These are phyloP conservation scores for Starmerella sp. DNA, from an alignment of 805 yeast species.

Conservation along the genomic window DNA sequence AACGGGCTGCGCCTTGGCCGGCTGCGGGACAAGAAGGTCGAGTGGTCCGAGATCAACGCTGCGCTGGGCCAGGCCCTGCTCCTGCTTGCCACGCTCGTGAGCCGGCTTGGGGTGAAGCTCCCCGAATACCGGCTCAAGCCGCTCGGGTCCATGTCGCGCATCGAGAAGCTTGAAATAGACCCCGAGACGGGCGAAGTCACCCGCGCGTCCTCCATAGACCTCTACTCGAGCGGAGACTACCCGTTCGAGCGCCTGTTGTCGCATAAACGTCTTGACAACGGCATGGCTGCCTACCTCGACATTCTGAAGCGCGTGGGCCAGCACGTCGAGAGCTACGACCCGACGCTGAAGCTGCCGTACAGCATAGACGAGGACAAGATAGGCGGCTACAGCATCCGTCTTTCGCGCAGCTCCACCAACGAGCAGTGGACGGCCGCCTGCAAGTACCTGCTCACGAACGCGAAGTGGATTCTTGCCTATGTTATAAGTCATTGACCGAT, in stretches of 20 bases:
- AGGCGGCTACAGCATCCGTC: slow-evolving; percentile 64
- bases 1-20: slow-evolving; percentile 77
- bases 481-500: slow-evolving; percentile 21
- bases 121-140: slow-evolving; percentile 59
- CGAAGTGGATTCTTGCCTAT: slow-evolving; percentile 76
- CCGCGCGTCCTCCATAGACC: slow-evolving; percentile 37
- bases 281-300: slow-evolving; percentile 68
- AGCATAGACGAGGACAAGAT: slow-evolving; percentile 57
- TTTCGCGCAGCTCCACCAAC: slow-evolving; percentile 51
- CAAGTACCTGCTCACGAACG: slow-evolving; percentile 63
- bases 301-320: slow-evolving; percentile 44
- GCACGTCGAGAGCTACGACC: slow-evolving; percentile 37
- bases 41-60: slow-evolving; percentile 87
- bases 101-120: slow-evolving; percentile 45
- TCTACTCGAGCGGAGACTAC: slow-evolving; percentile 61
- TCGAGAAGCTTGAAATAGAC: slow-evolving; percentile 44
- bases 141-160: slow-evolving; percentile 71
- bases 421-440: slow-evolving; percentile 88
- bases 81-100: slow-evolving; percentile 51
- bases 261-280: slow-evolving; percentile 65
- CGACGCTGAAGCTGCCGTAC: slow-evolving; percentile 57
- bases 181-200: slow-evolving; percentile 30
- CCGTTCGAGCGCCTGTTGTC: slow-evolving; percentile 52
- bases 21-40: slow-evolving; percentile 46
- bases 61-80: slow-evolving; percentile 78